Evolutionary conservation across 805 yeast species (phyloP).

Genomic region (Hanseniaspora guilliermondii): DNA sequence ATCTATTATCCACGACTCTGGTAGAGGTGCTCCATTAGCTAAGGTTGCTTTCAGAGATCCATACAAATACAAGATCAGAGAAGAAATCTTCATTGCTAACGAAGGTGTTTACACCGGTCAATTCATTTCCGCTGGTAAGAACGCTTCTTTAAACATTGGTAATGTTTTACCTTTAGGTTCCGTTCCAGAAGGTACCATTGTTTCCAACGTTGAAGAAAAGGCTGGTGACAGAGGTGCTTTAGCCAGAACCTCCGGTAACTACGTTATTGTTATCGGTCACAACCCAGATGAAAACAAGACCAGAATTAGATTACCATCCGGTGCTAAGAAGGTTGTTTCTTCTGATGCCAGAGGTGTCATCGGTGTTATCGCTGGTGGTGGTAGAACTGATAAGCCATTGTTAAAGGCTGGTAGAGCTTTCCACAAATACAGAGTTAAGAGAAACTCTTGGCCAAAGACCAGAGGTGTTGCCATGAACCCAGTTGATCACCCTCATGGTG

Average conservation of each 20-base stretch:
- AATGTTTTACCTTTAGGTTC: conserved; percentile 94
- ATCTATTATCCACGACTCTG: conserved; percentile 98
- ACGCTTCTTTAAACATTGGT: conserved; percentile 93
- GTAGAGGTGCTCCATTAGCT: conserved; percentile 99
- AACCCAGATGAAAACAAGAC: conserved; percentile 98
- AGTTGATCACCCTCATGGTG: conserved; percentile 99
- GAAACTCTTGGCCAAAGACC: conserved; percentile 99
- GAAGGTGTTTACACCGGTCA: conserved; percentile 99
- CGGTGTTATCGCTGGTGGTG: conserved; percentile 99
- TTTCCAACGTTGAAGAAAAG: conserved; percentile 95
- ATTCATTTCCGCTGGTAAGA: conserved; percentile 97
- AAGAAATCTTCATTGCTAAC: conserved; percentile 97
- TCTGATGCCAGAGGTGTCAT: conserved; percentile 98
- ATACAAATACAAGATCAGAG: conserved; percentile 94
- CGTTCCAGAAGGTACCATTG: conserved; percentile 98
- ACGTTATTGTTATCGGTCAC: conserved; percentile 98
- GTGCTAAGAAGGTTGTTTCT: conserved; percentile 93
- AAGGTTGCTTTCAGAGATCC: conserved; percentile 99
- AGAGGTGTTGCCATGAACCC: conserved; percentile 99
- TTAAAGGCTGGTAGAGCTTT: conserved; percentile 99
- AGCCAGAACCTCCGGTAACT: conserved; percentile 99
- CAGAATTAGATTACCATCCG: conserved; percentile 98
- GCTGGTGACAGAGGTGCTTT: conserved; percentile 99
- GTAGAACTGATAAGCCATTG: conserved; percentile 98
- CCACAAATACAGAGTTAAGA: conserved; percentile 99